phyloP scores from a whole-genome alignment of 2,329 filamentous ascomycete genomes.

The Chrysosporium keratinophilum region DNA sequence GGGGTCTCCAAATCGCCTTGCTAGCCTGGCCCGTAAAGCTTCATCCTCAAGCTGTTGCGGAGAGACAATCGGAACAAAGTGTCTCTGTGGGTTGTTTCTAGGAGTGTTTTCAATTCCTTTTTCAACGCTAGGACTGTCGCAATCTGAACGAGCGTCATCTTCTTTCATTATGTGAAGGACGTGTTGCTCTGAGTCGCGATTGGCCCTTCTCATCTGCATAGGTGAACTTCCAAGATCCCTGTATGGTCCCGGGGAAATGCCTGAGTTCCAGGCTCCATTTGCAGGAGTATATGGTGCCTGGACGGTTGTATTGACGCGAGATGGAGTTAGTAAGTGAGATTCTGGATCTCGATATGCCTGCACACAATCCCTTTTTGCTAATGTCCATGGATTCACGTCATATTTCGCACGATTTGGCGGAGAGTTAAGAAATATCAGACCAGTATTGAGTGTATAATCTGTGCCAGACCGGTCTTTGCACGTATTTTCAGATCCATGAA shows the following conservation, averaged over 20 bases:
- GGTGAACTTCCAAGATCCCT: neutral
- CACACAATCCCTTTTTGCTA: slow-evolving; percentile 26
- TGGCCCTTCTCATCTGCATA: neutral
- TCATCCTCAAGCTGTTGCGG: neutral
- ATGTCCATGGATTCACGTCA: slow-evolving; percentile 27
- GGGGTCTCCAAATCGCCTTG: neutral
- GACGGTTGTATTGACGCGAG: neutral
- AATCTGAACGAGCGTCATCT: neutral
- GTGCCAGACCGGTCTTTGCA: neutral
- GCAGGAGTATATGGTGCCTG: neutral
- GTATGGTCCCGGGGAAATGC: neutral
- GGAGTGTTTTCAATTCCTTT: neutral
- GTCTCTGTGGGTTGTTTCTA: neutral
- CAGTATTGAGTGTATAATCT: neutral
- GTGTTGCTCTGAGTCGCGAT: neutral
- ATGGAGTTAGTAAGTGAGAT: slow-evolving; percentile 18
- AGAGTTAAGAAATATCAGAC: neutral
- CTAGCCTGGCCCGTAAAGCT: neutral
- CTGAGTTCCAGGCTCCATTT: neutral
- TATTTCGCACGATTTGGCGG: slow-evolving; percentile 2
- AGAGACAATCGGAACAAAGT: neutral
- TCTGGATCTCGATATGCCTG: slow-evolving; percentile 2
- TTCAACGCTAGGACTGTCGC: neutral
- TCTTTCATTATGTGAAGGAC: neutral
- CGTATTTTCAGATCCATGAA: neutral